phyloP scores from a whole-genome alignment of 306 rosid species.

The Medicago ruthenica region DNA sequence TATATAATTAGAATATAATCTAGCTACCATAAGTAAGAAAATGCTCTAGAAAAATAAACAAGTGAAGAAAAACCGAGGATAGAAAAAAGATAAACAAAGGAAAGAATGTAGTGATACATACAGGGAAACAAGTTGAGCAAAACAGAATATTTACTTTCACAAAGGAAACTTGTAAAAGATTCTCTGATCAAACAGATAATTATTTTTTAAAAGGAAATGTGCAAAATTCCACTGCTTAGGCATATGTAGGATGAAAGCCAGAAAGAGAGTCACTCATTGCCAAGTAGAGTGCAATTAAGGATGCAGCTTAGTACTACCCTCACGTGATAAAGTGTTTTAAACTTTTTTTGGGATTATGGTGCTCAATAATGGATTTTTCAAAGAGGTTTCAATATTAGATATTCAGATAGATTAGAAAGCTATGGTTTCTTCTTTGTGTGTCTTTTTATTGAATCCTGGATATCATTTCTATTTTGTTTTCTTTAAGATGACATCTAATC shows the following conservation, averaged over 20 bases:
- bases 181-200: constrained; percentile 25
- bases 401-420: constrained; percentile 13
- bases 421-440: constrained; percentile 9
- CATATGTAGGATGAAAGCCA: constrained; percentile 9
- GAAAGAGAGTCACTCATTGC: background rate
- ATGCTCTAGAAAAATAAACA: constrained; percentile 25
- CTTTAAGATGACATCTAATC: background rate
- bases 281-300: constrained; percentile 11
- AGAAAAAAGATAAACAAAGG: constrained; percentile 16
- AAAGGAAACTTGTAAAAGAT: constrained; percentile 32
- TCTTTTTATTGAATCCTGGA: background rate
- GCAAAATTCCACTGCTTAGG: constrained; percentile 25
- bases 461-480: background rate
- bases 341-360: background rate
- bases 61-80: background rate
- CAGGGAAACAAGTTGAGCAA: constrained; percentile 24
- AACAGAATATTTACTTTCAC: constrained; percentile 28
- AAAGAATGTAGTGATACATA: background rate
- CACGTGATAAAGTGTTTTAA: background rate
- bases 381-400: constrained; percentile 12
- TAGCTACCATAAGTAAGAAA: constrained; percentile 20
- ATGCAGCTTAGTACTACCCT: background rate
- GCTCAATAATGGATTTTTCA: background rate
- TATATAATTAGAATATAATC: constrained; percentile 45
- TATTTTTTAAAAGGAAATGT: constrained; percentile 32